A percentile compares a stretch with the other conserved stretches of the same genome.
These are phyloP conservation scores for Starmera caribaea DNA, from an alignment of 805 yeast species.

Conservation along the genomic window DNA sequence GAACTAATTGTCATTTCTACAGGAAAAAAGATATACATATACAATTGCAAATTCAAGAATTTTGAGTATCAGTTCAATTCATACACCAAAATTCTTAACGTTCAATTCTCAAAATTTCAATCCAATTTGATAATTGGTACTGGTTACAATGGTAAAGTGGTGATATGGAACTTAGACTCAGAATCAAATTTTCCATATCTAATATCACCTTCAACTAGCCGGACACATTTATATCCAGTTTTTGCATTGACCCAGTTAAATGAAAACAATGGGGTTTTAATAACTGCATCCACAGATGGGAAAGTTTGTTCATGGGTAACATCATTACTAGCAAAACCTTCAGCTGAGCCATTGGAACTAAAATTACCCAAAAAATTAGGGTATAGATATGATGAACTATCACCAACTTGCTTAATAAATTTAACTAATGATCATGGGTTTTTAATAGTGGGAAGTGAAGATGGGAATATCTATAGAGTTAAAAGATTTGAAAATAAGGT, in stretches of 20 bases:
- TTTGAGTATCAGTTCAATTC: slow-evolving; percentile 31
- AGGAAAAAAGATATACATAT: slow-evolving; percentile 8
- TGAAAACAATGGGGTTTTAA: slow-evolving; percentile 12
- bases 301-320: slow-evolving; percentile 21
- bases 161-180: slow-evolving; percentile 34
- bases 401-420: slow-evolving; percentile 16
- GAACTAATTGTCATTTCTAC: slow-evolving; percentile 12
- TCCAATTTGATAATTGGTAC: slow-evolving; percentile 38
- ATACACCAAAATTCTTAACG: slow-evolving; percentile 27
- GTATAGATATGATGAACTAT: slow-evolving; percentile 20
- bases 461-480: slow-evolving; percentile 23
- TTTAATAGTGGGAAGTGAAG: slow-evolving; percentile 22
- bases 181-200: slow-evolving; percentile 8
- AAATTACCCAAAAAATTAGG: slow-evolving; percentile 14
- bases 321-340: slow-evolving; percentile 16
- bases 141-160: slow-evolving; percentile 37
- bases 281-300: slow-evolving; percentile 23
- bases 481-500: slow-evolving; percentile 15
- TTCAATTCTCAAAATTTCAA: slow-evolving; percentile 30
- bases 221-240: slow-evolving; percentile 17
- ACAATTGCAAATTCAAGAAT: slow-evolving; percentile 14
- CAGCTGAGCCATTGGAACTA: slow-evolving; percentile 11
- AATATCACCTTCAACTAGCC: slow-evolving; percentile 6
- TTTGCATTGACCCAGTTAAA: slow-evolving; percentile 12
- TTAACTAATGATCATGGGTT: slow-evolving; percentile 12